A percentile compares a stretch with the other conserved stretches of the same genome.
Evolutionary conservation across 306 rosid species (phyloP).

Genomic region (Astragalus membranaceus): DNA sequence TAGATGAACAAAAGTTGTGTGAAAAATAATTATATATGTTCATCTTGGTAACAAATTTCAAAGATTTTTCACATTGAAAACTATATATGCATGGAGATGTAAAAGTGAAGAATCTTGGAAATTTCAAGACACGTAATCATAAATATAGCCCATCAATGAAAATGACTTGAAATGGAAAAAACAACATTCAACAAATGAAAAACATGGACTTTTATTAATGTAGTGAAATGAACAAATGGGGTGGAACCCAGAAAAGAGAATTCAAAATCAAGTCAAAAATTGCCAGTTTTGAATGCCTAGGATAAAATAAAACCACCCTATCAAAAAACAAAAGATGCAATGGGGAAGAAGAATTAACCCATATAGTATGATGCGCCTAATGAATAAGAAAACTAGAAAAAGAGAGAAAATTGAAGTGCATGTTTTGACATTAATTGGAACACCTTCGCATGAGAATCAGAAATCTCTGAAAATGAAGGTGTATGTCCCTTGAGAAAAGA

Average conservation of each 20-base stretch:
- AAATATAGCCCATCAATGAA: not conserved
- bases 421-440: not conserved
- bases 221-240: slow-evolving; percentile 10
- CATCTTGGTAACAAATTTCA: not conserved
- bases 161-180: not conserved
- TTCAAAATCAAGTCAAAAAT: slow-evolving; percentile 5
- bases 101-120: not conserved
- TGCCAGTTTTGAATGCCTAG: not conserved
- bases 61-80: not conserved
- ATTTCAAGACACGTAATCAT: not conserved
- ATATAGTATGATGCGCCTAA: too few relatives aligned
- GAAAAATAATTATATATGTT: not conserved
- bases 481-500: slow-evolving; percentile 8
- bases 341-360: too few relatives aligned
- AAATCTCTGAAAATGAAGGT: slow-evolving; percentile 26
- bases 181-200: not conserved
- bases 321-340: not conserved
- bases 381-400: not conserved
- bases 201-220: slow-evolving; percentile 12
- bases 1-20: not conserved
- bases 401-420: not conserved
- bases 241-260: slow-evolving; percentile 12
- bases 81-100: slow-evolving; percentile 5
- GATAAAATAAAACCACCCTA: too few relatives aligned
- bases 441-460: slow-evolving; percentile 38